A percentile compares a stretch with the other conserved stretches of the same genome.
These are phyloP conservation scores for Grifola frondosa DNA, from an alignment of 1,284 basidiomycete genomes.

Conservation along the genomic window DNA sequence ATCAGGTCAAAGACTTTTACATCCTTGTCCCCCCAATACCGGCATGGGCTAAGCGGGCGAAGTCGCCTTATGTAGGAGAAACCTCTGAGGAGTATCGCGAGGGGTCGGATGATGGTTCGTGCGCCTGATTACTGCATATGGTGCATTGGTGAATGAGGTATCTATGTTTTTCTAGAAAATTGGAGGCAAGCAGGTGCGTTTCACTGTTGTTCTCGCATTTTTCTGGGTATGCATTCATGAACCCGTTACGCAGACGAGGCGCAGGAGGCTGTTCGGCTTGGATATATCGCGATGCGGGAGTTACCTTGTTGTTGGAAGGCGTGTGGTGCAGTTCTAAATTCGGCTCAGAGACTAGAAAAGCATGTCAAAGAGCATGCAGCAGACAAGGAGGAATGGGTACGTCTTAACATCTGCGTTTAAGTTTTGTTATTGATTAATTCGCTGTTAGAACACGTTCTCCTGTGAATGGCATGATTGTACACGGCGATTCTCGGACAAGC, in stretches of 20 bases:
- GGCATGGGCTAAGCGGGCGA: conserved; percentile 24
- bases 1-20: conserved; percentile 4
- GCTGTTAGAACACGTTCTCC: conserved; percentile 27
- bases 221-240: background rate
- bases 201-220: background rate
- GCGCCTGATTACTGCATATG: too few relatives aligned
- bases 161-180: too few relatives aligned
- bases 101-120: background rate
- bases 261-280: conserved; percentile 20
- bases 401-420: conserved; percentile 10
- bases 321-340: conserved; percentile 57
- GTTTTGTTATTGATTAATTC: conserved; percentile 1
- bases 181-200: conserved; percentile 10
- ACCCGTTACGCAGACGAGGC: conserved; percentile 12
- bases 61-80: conserved; percentile 13
- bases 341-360: conserved; percentile 43
- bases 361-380: conserved; percentile 52
- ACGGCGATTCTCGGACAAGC: conserved; percentile 32
- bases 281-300: conserved; percentile 47
- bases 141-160: conserved; percentile 13
- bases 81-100: background rate
- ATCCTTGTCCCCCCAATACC: conserved; percentile 24
- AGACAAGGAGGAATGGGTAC: conserved; percentile 34
- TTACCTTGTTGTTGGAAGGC: conserved; percentile 57
- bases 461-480: conserved; percentile 53